These are phyloP conservation scores for Acanthamoeba healyi DNA, from an alignment of 208 protist species.

Conservation along the genomic window DNA sequence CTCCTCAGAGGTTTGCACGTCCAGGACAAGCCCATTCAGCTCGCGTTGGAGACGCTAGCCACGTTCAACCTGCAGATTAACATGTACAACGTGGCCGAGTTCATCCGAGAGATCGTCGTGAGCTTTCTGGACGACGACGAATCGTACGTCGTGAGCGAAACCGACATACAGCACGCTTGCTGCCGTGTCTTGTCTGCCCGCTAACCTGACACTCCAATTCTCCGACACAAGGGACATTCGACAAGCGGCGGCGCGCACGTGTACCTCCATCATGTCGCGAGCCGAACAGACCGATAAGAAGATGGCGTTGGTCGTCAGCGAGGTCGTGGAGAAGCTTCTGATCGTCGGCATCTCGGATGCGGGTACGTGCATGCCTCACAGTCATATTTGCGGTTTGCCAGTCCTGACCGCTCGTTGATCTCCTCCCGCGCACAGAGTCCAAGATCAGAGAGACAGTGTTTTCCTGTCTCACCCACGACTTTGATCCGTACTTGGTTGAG, in stretches of 20 bases:
- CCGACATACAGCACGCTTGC: too few species aligned
- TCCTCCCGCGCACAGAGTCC: too few species aligned
- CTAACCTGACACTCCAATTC: too few species aligned
- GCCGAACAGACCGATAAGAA: neutral
- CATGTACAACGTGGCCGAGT: conserved; percentile 85
- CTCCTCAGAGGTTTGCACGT: conserved; percentile 42
- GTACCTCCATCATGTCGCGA: conserved; percentile 10
- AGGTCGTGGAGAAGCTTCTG: conserved; percentile 88
- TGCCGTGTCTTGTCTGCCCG: too few species aligned
- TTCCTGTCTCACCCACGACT: neutral
- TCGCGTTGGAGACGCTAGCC: conserved; percentile 90
- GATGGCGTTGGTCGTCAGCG: conserved; percentile 61
- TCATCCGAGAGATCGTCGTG: conserved; percentile 87
- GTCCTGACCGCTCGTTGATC: too few species aligned
- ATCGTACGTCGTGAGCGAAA: conserved; percentile 42
- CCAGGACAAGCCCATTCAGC: conserved; percentile 59
- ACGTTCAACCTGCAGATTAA: conserved; percentile 89
- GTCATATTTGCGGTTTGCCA: too few species aligned
- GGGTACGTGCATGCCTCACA: too few species aligned
- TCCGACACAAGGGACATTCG: conserved; percentile 48
- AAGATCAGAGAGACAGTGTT: conserved; percentile 47
- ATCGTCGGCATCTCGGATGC: conserved; percentile 88
- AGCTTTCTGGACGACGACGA: conserved; percentile 87
- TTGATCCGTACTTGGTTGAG: conserved; percentile 27
- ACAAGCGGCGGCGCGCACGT: conserved; percentile 46